A percentile compares a stretch with the other conserved stretches of the same genome.
These are phyloP conservation scores for Ricinus communis DNA, from an alignment of 345 rosid genomes.

Conservation along the genomic window DNA sequence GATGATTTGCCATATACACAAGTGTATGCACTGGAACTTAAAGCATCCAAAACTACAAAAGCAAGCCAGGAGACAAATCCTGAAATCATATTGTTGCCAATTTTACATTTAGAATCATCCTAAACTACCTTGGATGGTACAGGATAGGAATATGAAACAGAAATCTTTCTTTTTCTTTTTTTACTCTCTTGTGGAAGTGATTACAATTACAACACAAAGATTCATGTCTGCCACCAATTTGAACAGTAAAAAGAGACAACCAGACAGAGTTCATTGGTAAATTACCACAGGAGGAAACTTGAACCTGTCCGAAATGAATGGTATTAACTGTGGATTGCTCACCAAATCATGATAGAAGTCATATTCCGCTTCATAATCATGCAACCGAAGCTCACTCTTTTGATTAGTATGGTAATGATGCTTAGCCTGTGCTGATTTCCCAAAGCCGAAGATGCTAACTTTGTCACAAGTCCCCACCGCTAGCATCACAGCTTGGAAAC, in stretches of 20 bases:
- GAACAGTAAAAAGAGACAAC: conserved; percentile 1
- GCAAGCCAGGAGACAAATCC: not conserved
- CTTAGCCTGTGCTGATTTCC: conserved; percentile 61
- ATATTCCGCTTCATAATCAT: conserved; percentile 87
- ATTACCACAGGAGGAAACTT: conserved; percentile 64
- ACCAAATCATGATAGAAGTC: conserved; percentile 60
- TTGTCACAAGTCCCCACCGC: conserved; percentile 72
- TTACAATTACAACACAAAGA: conserved; percentile 21
- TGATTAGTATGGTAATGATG: conserved; percentile 93
- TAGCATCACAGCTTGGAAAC: conserved; percentile 87
- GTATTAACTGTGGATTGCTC: conserved; percentile 54
- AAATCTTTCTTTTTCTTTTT: not conserved
- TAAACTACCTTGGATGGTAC: conserved; percentile 29
- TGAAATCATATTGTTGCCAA: conserved; percentile 7
- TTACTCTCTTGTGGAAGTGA: not conserved
- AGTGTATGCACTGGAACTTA: too few relatives aligned
- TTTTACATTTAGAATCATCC: conserved; percentile 24
- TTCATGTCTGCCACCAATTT: conserved; percentile 5
- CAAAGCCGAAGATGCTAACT: conserved; percentile 85
- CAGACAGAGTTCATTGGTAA: conserved; percentile 42
- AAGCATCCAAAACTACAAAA: not conserved
- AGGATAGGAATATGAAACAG: conserved; percentile 17
- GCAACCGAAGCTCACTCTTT: conserved; percentile 73
- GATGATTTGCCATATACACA: too few relatives aligned
- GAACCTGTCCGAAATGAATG: conserved; percentile 63